These are phyloP conservation scores for Dryadomyces quercivorus DNA, from an alignment of 2,329 filamentous ascomycete species.

Conservation along the genomic window DNA sequence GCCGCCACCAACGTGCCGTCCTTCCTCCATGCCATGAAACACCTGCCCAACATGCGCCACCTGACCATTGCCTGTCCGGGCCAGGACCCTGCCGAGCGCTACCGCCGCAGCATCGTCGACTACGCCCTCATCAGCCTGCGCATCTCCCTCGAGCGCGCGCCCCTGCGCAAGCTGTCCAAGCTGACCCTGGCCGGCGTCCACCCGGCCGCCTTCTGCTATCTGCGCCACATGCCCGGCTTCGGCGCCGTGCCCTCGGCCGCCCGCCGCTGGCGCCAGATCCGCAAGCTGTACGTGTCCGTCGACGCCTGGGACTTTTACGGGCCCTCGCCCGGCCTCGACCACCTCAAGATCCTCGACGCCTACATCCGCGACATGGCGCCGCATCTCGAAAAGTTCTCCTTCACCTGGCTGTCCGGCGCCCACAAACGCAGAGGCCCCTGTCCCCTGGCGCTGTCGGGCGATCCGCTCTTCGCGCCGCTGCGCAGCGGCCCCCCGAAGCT, in stretches of 20 bases:
- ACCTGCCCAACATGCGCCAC: slow-evolving; percentile 58
- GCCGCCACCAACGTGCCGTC: slow-evolving; percentile 77
- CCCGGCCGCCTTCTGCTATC: slow-evolving; percentile 61
- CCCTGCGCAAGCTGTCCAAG: slow-evolving; percentile 51
- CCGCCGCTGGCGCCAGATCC: slow-evolving; percentile 67
- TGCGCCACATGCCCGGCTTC: slow-evolving; percentile 62
- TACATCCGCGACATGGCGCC: slow-evolving; percentile 62
- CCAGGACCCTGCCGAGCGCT: slow-evolving; percentile 55
- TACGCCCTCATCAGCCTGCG: slow-evolving; percentile 80
- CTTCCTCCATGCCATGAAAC: slow-evolving; percentile 63
- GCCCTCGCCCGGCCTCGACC: slow-evolving; percentile 49
- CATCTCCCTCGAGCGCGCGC: slow-evolving; percentile 66
- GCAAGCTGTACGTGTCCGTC: slow-evolving; percentile 59
- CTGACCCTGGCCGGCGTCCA: slow-evolving; percentile 66
- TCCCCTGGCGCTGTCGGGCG: slow-evolving; percentile 56
- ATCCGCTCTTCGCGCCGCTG: slow-evolving; percentile 54
- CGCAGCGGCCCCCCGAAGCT: slow-evolving; percentile 42
- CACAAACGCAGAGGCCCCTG: slow-evolving; percentile 50
- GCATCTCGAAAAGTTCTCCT: slow-evolving; percentile 56
- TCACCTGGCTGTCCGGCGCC: slow-evolving; percentile 49
- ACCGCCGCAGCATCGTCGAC: slow-evolving; percentile 68
- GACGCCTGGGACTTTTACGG: slow-evolving; percentile 56
- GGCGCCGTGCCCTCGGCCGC: slow-evolving; percentile 61
- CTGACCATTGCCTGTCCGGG: slow-evolving; percentile 66
- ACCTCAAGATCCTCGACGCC: slow-evolving; percentile 68